A percentile compares a stretch with the other conserved stretches of the same genome.
Evolutionary conservation across 345 rosid species (phyloP).

Genomic region (Acer saccharum): DNA sequence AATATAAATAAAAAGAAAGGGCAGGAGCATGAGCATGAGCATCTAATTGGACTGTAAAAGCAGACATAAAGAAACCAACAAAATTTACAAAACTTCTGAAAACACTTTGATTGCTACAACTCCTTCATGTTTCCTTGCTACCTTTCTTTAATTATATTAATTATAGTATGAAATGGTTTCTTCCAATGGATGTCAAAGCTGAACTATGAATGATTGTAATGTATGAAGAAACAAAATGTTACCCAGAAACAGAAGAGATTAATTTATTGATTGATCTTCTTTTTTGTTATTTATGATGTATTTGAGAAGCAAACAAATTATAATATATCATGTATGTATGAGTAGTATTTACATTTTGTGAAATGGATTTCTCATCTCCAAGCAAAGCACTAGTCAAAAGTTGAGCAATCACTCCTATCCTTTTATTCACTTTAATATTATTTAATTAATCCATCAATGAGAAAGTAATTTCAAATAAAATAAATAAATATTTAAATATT

Average conservation of each 20-base stretch:
- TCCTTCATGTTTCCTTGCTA: conserved; percentile 12
- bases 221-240: neutral
- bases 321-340: no score
- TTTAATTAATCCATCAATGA: no score
- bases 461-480: no score
- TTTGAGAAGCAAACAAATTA: neutral
- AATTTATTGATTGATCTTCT: neutral
- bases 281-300: neutral
- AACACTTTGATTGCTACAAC: conserved; percentile 10
- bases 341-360: neutral
- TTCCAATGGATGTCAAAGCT: no score
- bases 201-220: no score
- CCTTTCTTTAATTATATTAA: no score
- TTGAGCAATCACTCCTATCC: no score
- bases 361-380: neutral
- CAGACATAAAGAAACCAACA: conserved; percentile 26
- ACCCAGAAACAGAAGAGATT: neutral
- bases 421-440: no score
- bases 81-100: conserved; percentile 6
- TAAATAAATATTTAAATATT: no score
- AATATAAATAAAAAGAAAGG: neutral
- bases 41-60: conserved; percentile 12
- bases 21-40: neutral
- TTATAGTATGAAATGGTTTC: no score
- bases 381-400: conserved; percentile 5